Evolutionary conservation across 2,329 filamentous ascomycete genomes (phyloP).

Genomic region (Phaeoacremonium minimum): DNA sequence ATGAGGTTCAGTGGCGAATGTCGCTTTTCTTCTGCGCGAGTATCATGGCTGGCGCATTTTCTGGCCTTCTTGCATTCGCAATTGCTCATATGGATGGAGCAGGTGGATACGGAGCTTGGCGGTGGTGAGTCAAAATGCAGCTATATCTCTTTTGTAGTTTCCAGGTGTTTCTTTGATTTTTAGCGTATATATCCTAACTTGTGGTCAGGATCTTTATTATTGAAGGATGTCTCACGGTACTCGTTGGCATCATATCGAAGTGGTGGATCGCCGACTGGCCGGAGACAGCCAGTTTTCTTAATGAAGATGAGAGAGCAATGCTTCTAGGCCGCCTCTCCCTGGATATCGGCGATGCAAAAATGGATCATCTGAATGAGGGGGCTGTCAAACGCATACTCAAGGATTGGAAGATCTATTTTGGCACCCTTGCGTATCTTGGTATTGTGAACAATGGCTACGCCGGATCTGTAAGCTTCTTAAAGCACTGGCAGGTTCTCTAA

Average conservation of each 20-base stretch:
- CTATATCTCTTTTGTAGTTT: too few species aligned
- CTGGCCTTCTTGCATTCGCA: conserved; percentile 44
- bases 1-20: conserved; percentile 14
- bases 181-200: not conserved
- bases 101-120: conserved; percentile 38
- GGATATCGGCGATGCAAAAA: conserved; percentile 37
- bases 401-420: conserved; percentile 42
- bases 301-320: conserved; percentile 33
- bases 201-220: conserved; percentile 40
- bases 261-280: conserved; percentile 35
- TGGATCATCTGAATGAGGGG: conserved; percentile 48
- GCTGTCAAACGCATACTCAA: conserved; percentile 38
- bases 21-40: conserved; percentile 13
- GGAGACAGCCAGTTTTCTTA: conserved; percentile 34
- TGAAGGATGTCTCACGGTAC: conserved; percentile 39
- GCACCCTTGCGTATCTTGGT: conserved; percentile 27
- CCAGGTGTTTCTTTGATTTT: too few species aligned
- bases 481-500: conserved; percentile 10
- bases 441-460: conserved; percentile 41
- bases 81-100: conserved; percentile 47
- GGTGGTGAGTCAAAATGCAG: conserved; percentile 15
- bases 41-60: conserved; percentile 43
- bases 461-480: conserved; percentile 14
- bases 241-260: conserved; percentile 33
- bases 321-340: conserved; percentile 34